Conservation (phyloP, 2,329 filamentous ascomycete genomes). For the Plenodomus tracheiphilus region DNA sequence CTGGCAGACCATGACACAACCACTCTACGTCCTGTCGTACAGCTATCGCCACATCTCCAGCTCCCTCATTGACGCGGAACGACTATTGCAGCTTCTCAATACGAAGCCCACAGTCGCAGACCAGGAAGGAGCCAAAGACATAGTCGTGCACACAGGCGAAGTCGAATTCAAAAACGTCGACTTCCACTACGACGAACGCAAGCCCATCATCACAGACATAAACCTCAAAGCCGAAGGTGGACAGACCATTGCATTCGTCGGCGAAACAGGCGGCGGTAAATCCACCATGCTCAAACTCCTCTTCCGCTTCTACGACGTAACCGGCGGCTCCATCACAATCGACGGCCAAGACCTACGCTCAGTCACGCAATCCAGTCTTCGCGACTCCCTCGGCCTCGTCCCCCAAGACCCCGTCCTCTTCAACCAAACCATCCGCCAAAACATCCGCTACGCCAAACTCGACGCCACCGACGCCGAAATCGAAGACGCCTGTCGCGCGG, state of each 20-base stretch:
- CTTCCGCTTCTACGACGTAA: conserved; percentile 63
- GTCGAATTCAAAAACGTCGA: conserved; percentile 59
- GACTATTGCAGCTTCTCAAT: conserved; percentile 60
- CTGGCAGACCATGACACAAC: conserved; percentile 57
- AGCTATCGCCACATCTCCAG: conserved; percentile 54
- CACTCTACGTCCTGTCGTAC: conserved; percentile 55
- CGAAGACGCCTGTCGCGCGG: conserved; percentile 62
- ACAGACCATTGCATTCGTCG: conserved; percentile 63
- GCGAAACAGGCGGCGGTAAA: conserved; percentile 66
- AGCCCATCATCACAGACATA: conserved; percentile 55
- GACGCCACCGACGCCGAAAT: conserved; percentile 65
- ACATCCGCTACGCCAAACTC: conserved; percentile 65
- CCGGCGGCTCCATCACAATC: conserved; percentile 57
- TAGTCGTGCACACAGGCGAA: conserved; percentile 53
- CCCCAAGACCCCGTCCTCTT: conserved; percentile 68
- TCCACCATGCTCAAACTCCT: conserved; percentile 65
- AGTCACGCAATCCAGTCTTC: conserved; percentile 61
- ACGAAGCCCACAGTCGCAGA: conserved; percentile 61
- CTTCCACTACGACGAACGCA: conserved; percentile 60
- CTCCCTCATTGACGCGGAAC: conserved; percentile 67
- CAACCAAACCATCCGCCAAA: conserved; percentile 66
- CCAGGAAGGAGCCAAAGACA: conserved; percentile 32
- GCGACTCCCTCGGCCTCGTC: conserved; percentile 64
- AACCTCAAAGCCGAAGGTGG: conserved; percentile 56
- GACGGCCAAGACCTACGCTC: conserved; percentile 64